These are phyloP conservation scores for Rubia yunnanensis DNA, from an alignment of 257 asterid species.

Conservation along the genomic window DNA sequence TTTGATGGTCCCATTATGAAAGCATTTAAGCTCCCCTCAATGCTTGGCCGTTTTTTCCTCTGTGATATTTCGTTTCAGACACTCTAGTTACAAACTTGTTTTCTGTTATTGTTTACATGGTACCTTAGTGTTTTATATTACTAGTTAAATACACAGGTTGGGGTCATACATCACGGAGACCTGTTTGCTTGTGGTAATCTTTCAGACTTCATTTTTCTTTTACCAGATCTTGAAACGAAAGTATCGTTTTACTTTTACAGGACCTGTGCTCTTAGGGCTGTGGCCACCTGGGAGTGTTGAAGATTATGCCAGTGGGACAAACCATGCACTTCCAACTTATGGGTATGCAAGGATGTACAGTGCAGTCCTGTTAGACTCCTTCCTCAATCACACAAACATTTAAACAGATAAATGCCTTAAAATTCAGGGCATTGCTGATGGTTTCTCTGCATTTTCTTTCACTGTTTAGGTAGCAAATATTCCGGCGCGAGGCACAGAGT, in stretches of 20 bases:
- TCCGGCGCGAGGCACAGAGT: too few relatives aligned
- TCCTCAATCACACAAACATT: slow-evolving; percentile 80
- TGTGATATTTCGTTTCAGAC: too few relatives aligned
- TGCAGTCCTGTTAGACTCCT: slow-evolving; percentile 79
- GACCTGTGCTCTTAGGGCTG: too few relatives aligned
- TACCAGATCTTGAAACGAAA: too few relatives aligned
- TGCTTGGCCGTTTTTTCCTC: background rate
- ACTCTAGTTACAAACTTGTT: too few relatives aligned
- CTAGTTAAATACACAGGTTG: background rate
- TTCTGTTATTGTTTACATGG: background rate
- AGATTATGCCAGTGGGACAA: slow-evolving; percentile 91
- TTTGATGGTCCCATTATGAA: too few relatives aligned
- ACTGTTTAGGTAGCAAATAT: too few relatives aligned
- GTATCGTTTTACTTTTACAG: too few relatives aligned
- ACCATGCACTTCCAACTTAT: slow-evolving; percentile 91
- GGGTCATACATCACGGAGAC: background rate
- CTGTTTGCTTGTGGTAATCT: background rate
- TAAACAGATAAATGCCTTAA: too few relatives aligned
- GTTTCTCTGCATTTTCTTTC: too few relatives aligned
- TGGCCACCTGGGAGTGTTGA: slow-evolving; percentile 97
- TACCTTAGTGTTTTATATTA: background rate
- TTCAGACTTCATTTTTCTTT: too few relatives aligned
- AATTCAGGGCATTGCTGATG: too few relatives aligned
- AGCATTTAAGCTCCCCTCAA: background rate
- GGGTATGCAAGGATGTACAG: slow-evolving; percentile 93